Percentiles rank a stretch among this genome's conserved stretches.
These are phyloP conservation scores for Tuber calosporum DNA, from an alignment of 495 filamentous ascomycete species.

Conservation along the genomic window DNA sequence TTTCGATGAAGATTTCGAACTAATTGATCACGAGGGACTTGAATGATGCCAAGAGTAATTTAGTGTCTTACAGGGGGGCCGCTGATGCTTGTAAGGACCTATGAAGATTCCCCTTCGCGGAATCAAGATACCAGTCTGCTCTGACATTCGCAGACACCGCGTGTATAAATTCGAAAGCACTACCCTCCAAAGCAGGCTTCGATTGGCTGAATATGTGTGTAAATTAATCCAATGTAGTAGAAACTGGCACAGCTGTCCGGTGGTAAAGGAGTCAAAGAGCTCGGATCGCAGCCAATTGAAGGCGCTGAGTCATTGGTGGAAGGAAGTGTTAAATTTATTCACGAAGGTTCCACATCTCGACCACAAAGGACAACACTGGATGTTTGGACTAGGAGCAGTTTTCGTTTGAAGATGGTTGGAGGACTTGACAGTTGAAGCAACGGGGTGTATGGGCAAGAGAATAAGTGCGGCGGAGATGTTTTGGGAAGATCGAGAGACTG, in stretches of 20 bases:
- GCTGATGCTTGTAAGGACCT: slow-evolving; percentile 71
- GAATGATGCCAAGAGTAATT: slow-evolving; percentile 57
- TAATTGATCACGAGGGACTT: slow-evolving; percentile 65
- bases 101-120: slow-evolving; percentile 56
- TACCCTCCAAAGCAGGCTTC: slow-evolving; percentile 68
- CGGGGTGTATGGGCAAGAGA: too few relatives aligned
- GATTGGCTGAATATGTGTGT: slow-evolving; percentile 41
- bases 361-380: too few relatives aligned
- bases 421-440: too few relatives aligned
- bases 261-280: not conserved
- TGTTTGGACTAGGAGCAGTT: too few relatives aligned
- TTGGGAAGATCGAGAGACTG: too few relatives aligned
- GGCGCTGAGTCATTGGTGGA: not conserved
- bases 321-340: too few relatives aligned
- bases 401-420: too few relatives aligned
- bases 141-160: slow-evolving; percentile 72
- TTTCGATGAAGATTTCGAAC: slow-evolving; percentile 77
- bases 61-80: slow-evolving; percentile 55
- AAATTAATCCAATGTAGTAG: slow-evolving; percentile 51
- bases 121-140: slow-evolving; percentile 44
- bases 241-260: slow-evolving; percentile 11
- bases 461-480: too few relatives aligned
- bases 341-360: too few relatives aligned
- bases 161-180: slow-evolving; percentile 84
- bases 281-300: not conserved